These are phyloP conservation scores for Zymoseptoria crescenta DNA, from an alignment of 2,329 filamentous ascomycete genomes.

Conservation along the genomic window DNA sequence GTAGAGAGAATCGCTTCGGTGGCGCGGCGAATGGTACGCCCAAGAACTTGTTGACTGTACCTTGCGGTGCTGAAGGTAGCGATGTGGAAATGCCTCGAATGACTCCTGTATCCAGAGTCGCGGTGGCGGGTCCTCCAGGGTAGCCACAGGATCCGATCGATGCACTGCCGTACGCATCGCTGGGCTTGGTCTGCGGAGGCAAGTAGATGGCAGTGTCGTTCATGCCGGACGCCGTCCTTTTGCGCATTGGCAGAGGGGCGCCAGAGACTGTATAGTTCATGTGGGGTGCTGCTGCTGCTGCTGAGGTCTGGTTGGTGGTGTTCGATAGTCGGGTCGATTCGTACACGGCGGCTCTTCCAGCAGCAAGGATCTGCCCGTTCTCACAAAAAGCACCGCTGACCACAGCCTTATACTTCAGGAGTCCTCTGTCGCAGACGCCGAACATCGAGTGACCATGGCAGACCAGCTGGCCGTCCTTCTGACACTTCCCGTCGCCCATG, in stretches of 20 bases:
- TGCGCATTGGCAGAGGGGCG: neutral
- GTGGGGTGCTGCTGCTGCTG: neutral
- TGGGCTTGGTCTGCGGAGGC: neutral
- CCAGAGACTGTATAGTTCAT: neutral
- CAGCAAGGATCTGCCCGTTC: neutral
- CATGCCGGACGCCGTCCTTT: neutral
- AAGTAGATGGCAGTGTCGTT: neutral
- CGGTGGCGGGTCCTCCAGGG: constrained; percentile 20
- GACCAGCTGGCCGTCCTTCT: constrained; percentile 13
- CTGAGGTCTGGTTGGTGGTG: neutral
- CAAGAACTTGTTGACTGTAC: constrained; percentile 29
- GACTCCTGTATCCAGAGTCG: constrained; percentile 22
- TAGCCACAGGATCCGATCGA: constrained; percentile 3
- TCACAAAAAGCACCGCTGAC: constrained; percentile 37
- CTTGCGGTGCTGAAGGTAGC: constrained; percentile 23
- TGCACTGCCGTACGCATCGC: neutral
- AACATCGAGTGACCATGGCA: constrained; percentile 37
- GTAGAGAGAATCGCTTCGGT: constrained; percentile 27
- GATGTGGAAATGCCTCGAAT: constrained; percentile 25
- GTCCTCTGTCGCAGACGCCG: constrained; percentile 38
- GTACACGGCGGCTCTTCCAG: neutral
- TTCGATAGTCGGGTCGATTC: neutral
- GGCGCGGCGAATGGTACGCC: constrained; percentile 31
- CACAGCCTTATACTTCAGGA: constrained; percentile 33
- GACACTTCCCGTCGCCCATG: neutral